A percentile compares a stretch with the other conserved stretches of the same genome.
phyloP scores from a whole-genome alignment of 2,329 filamentous ascomycete genomes.

The Phoma herbarum region DNA sequence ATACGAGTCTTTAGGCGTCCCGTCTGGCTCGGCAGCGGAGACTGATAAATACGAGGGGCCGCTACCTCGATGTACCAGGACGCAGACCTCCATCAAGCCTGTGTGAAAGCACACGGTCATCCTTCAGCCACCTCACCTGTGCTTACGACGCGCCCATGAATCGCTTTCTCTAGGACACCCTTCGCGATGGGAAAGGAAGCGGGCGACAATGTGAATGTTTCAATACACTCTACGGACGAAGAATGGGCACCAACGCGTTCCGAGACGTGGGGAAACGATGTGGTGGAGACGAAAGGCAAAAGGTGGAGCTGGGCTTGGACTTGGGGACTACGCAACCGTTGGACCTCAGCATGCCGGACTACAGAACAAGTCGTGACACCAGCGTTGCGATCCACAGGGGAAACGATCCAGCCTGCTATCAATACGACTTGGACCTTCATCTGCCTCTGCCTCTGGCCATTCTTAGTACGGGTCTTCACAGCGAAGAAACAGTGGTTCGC shows the following conservation, averaged over 20 bases:
- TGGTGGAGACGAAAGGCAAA: neutral
- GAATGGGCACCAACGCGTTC: slow-evolving; percentile 1
- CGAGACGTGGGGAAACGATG: slow-evolving; percentile 18
- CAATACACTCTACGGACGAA: slow-evolving; percentile 7
- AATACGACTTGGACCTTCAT: neutral
- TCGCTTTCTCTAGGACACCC: neutral
- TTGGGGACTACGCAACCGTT: slow-evolving; percentile 11
- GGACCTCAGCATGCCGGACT: slow-evolving; percentile 1
- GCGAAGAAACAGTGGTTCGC: slow-evolving; percentile 26
- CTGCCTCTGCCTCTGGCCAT: neutral
- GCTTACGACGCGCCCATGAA: neutral
- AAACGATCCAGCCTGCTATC: neutral
- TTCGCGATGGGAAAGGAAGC: slow-evolving; percentile 10
- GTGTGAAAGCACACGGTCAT: neutral
- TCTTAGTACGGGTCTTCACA: neutral
- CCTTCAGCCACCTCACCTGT: neutral
- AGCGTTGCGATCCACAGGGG: neutral
- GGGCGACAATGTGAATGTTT: slow-evolving; percentile 3
- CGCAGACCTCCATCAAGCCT: neutral
- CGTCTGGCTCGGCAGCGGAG: neutral
- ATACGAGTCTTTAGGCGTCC: slow-evolving; percentile 8
- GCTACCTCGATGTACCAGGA: neutral
- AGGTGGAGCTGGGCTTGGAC: slow-evolving; percentile 12
- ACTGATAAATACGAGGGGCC: slow-evolving; percentile 7
- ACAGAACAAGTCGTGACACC: neutral